Conservation (phyloP, 257 asterid genomes). For the Gynochthodes officinalis region DNA sequence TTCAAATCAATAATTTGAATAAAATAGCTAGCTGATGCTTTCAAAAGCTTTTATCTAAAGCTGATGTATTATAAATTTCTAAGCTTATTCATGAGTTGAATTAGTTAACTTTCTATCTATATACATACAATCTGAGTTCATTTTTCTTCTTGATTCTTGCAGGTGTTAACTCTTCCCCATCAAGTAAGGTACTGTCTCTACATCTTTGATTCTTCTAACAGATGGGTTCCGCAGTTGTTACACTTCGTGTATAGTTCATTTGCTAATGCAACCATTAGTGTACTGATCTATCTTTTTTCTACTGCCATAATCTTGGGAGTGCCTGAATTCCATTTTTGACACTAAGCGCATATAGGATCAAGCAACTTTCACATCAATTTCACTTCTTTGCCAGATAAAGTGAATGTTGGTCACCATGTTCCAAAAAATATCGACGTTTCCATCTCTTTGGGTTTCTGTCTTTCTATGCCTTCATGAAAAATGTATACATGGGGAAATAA, state of each 20-base stretch:
- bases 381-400: too few species aligned
- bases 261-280: background rate
- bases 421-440: too few species aligned
- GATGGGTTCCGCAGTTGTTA: background rate
- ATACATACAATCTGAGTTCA: constrained; percentile 3
- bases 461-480: too few species aligned
- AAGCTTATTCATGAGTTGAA: background rate
- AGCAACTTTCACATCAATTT: background rate
- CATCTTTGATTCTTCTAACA: constrained; percentile 3
- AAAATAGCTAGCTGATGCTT: background rate
- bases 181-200: constrained; percentile 52
- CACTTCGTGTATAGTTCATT: background rate
- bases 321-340: too few species aligned
- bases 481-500: too few species aligned
- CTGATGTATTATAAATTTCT: background rate
- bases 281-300: background rate
- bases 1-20: background rate
- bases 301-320: background rate
- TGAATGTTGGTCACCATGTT: too few species aligned
- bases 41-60: background rate
- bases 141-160: constrained; percentile 33
- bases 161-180: constrained; percentile 47
- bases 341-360: background rate
- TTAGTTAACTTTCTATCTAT: background rate
- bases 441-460: too few species aligned